These are phyloP conservation scores for Corylus heterophylla DNA, from an alignment of 306 rosid species.

Conservation along the genomic window DNA sequence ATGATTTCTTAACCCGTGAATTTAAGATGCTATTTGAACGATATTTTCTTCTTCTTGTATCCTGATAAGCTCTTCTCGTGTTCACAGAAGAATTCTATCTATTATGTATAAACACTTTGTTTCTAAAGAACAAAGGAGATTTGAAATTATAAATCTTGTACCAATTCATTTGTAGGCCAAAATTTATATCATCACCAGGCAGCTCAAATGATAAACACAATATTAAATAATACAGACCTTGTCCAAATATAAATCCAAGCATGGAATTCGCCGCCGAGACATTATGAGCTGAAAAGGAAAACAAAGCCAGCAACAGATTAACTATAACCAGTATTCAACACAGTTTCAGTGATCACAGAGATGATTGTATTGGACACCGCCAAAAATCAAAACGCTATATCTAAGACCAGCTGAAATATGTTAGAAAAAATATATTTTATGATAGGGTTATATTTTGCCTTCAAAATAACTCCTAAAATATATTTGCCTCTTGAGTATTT, in stretches of 20 bases:
- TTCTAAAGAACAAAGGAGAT: background rate
- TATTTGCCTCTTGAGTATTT: background rate
- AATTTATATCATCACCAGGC: background rate
- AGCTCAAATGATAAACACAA: conserved; percentile 9
- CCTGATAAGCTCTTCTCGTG: background rate
- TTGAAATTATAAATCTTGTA: background rate
- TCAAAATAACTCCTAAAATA: background rate
- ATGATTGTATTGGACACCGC: conserved; percentile 9
- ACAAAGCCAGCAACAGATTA: conserved; percentile 25
- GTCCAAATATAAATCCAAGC: conserved; percentile 95
- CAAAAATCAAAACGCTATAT: background rate
- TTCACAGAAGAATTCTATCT: background rate
- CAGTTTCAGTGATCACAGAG: background rate
- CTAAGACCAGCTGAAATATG: background rate
- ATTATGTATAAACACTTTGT: background rate
- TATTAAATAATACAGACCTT: conserved; percentile 52
- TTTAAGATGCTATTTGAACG: background rate
- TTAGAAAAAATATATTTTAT: background rate
- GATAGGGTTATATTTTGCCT: background rate
- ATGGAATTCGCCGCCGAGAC: conserved; percentile 92
- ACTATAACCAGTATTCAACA: conserved; percentile 15
- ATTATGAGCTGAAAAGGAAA: conserved; percentile 71
- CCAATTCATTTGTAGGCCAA: background rate
- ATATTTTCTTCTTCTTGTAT: background rate
- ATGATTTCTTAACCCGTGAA: background rate